Base-by-base conservation (phyloP, 2,329 filamentous ascomycete species). In the Ceratocystiopsis minuta region DNA sequence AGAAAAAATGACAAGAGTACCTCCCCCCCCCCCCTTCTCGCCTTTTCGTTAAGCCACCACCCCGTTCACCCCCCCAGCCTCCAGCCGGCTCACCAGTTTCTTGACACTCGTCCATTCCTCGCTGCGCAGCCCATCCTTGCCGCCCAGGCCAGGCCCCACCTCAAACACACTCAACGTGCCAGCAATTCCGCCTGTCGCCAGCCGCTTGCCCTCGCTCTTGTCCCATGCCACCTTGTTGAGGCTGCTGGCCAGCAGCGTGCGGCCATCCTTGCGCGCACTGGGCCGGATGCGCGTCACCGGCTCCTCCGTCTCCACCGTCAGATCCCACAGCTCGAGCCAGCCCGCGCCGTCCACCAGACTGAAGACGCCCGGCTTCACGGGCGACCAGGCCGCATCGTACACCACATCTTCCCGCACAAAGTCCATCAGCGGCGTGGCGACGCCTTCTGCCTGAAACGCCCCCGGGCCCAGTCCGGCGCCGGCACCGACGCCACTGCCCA, bases 221-320 rank as follows among this genome's bases (percentile, higher is more conserved):
- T 98, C 90, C 90, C 90, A 98, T 1, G 85, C 80, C 36, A 95
- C 66, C 63, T 90, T 93, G 60, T 98, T 98, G 53, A 98, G 62
- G 56, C 86, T 93, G 62, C 84, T 80, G 44, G 79, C 82, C 52
- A 88, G 68, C 57, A 84, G 75, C 24, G 75, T 72, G 58, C 73
- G 61, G 47, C 77, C 71, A 38, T 75, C 73, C 52, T 75, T 71
- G 54, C 79, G 61, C 54, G 67, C 56, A 50, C 74, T 81, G 1
- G 86, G 86, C 40, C 74, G 74, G 50, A 86, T 80, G 49, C 80
- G 79, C 39, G 84, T 81, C 1, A 92, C 76, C 0, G 90, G 90
- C 38, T 96, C 84, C 61, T 98, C 90, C 1, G 81, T 86, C 59
- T 95, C 87, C 16, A 87, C 72, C 13, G 83, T 88, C 40, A 98